Evolutionary conservation across 1,284 basidiomycete species (phyloP).

Genomic region (Xerocomus cyaneibrunnescens): DNA sequence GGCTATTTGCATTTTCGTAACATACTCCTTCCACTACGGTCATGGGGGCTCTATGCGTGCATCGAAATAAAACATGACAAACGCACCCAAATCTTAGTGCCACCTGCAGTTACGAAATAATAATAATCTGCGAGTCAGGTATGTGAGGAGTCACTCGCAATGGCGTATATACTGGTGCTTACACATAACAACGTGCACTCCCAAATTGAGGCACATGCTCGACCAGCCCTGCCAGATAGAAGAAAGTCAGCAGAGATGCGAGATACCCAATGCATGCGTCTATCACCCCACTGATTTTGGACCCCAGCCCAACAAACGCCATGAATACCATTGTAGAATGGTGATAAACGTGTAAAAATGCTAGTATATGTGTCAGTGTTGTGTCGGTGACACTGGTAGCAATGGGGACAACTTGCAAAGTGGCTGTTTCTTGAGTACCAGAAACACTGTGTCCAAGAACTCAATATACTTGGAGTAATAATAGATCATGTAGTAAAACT

Average conservation of each 20-base stretch:
- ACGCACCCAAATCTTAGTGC: constrained; percentile 88
- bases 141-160: constrained; percentile 1
- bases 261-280: background rate
- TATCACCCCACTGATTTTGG: constrained; percentile 80
- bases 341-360: constrained; percentile 97
- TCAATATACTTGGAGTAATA: constrained; percentile 96
- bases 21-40: constrained; percentile 89
- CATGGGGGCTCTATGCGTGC: constrained; percentile 8
- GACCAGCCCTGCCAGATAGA: constrained; percentile 83
- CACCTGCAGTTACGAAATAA: constrained; percentile 93
- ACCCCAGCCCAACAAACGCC: constrained; percentile 91
- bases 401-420: constrained; percentile 57
- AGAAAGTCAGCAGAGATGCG: constrained; percentile 14
- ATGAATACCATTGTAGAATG: constrained; percentile 94
- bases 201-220: constrained; percentile 87
- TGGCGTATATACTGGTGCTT: constrained; percentile 36
- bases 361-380: constrained; percentile 40
- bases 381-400: background rate
- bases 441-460: constrained; percentile 92
- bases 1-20: constrained; percentile 92
- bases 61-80: constrained; percentile 2
- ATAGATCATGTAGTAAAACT: constrained; percentile 96
- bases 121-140: constrained; percentile 74
- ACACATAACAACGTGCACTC: constrained; percentile 98
- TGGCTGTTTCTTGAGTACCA: constrained; percentile 96